These are phyloP conservation scores for Pochonia chlamydosporia DNA, from an alignment of 2,329 filamentous ascomycete genomes.

Conservation along the genomic window DNA sequence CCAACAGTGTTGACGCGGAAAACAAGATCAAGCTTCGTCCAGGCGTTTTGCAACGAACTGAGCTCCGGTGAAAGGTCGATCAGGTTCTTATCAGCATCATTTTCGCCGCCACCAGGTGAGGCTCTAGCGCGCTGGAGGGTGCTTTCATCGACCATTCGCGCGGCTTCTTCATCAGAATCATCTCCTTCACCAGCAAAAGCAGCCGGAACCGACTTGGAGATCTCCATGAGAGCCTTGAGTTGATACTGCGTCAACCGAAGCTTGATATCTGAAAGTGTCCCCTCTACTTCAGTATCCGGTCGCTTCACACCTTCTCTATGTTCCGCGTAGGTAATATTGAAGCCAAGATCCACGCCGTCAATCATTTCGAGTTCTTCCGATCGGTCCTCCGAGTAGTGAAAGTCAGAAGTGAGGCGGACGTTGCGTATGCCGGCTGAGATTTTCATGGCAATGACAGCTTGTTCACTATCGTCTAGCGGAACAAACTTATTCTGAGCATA, in stretches of 20 bases:
- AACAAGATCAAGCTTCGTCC: slow-evolving; percentile 89
- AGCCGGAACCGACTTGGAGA: slow-evolving; percentile 80
- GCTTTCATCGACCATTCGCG: slow-evolving; percentile 63
- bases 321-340: slow-evolving; percentile 87
- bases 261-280: slow-evolving; percentile 89
- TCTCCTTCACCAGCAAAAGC: slow-evolving; percentile 70
- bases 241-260: slow-evolving; percentile 85
- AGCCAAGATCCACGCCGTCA: slow-evolving; percentile 90
- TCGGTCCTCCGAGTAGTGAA: slow-evolving; percentile 67
- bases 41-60: slow-evolving; percentile 61
- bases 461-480: slow-evolving; percentile 70
- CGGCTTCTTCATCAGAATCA: slow-evolving; percentile 66
- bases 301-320: slow-evolving; percentile 71
- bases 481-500: slow-evolving; percentile 93
- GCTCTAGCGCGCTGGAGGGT: slow-evolving; percentile 44
- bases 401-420: slow-evolving; percentile 81
- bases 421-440: slow-evolving; percentile 88
- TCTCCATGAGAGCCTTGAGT: slow-evolving; percentile 79
- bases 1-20: slow-evolving; percentile 87
- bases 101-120: slow-evolving; percentile 22
- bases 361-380: slow-evolving; percentile 93
- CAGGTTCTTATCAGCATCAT: slow-evolving; percentile 31
- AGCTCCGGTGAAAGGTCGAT: slow-evolving; percentile 65
- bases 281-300: slow-evolving; percentile 87
- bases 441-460: slow-evolving; percentile 76